Percentiles rank a stretch among this genome's conserved stretches.
These are phyloP conservation scores for Chalciporus pseudorubinellus DNA, from an alignment of 768 basidiomycete species.

Conservation along the genomic window DNA sequence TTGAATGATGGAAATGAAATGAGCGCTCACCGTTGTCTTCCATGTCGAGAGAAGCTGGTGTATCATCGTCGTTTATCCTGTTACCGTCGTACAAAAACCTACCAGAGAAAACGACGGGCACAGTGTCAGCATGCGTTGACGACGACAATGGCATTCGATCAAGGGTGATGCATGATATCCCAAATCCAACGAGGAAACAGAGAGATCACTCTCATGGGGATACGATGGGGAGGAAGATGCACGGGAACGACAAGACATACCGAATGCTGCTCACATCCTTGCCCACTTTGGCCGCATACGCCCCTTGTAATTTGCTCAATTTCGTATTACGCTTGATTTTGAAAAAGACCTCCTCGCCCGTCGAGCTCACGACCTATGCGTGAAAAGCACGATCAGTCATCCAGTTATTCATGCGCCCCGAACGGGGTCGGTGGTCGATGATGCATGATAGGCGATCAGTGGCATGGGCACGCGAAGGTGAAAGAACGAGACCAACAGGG, in stretches of 20 bases:
- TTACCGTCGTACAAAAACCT: conserved; percentile 91
- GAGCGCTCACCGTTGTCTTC: conserved; percentile 74
- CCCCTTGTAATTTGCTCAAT: conserved; percentile 87
- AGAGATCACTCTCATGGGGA: neutral
- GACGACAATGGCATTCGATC: too few relatives aligned
- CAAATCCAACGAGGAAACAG: neutral
- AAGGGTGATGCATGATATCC: too few relatives aligned
- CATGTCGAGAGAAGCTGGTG: conserved; percentile 81
- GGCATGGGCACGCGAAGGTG: neutral
- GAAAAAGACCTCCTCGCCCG: conserved; percentile 91
- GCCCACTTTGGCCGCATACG: conserved; percentile 90
- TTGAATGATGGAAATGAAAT: neutral
- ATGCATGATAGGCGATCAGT: neutral
- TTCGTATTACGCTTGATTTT: conserved; percentile 95
- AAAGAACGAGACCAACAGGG: too few relatives aligned
- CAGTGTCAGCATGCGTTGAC: neutral
- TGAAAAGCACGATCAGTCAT: neutral
- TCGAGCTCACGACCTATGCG: conserved; percentile 64
- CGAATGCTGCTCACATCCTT: conserved; percentile 86
- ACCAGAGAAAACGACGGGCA: neutral
- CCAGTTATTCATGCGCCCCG: neutral
- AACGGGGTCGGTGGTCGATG: too few relatives aligned
- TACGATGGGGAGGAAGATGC: neutral
- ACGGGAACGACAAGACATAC: conserved; percentile 43
- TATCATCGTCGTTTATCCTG: conserved; percentile 87